Conservation (phyloP, 306 rosid genomes). For the Sesbania bispinosa region DNA sequence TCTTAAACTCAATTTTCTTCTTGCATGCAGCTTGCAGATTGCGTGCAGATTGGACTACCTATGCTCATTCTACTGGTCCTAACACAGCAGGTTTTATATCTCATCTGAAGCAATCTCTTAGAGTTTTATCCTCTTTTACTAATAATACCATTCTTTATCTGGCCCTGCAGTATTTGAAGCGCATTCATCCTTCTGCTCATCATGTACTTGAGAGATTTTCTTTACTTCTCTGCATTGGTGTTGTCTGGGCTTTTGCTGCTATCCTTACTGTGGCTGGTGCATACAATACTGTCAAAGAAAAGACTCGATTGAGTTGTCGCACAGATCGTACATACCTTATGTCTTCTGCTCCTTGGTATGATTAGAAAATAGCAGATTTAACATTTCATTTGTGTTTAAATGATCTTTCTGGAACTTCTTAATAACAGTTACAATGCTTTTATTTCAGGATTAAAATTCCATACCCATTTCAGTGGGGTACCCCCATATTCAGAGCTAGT, state of each 20-base stretch:
- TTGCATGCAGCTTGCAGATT: slow-evolving; percentile 68
- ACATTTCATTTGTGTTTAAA: not conserved
- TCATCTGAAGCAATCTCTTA: not conserved
- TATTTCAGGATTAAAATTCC: slow-evolving; percentile 75
- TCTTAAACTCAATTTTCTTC: slow-evolving; percentile 11
- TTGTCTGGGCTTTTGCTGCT: slow-evolving; percentile 86
- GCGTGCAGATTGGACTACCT: slow-evolving; percentile 79
- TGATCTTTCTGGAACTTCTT: not conserved
- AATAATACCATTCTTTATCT: not conserved
- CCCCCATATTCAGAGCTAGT: slow-evolving; percentile 90
- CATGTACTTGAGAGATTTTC: slow-evolving; percentile 60
- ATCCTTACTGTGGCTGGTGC: slow-evolving; percentile 86
- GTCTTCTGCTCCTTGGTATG: slow-evolving; percentile 80
- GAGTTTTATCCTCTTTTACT: not conserved
- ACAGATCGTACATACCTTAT: slow-evolving; percentile 70
- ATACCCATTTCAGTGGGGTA: slow-evolving; percentile 95
- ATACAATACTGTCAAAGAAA: slow-evolving; percentile 47
- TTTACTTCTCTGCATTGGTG: slow-evolving; percentile 62
- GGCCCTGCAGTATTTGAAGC: slow-evolving; percentile 54
- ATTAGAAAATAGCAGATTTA: not conserved
- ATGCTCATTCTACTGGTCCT: slow-evolving; percentile 79
- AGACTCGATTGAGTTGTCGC: slow-evolving; percentile 69
- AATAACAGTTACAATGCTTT: not conserved
- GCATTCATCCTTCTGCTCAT: slow-evolving; percentile 31
- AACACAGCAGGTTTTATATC: slow-evolving; percentile 63